Conservation (phyloP, 495 filamentous ascomycete genomes). For the Daldinia concentrica region DNA sequence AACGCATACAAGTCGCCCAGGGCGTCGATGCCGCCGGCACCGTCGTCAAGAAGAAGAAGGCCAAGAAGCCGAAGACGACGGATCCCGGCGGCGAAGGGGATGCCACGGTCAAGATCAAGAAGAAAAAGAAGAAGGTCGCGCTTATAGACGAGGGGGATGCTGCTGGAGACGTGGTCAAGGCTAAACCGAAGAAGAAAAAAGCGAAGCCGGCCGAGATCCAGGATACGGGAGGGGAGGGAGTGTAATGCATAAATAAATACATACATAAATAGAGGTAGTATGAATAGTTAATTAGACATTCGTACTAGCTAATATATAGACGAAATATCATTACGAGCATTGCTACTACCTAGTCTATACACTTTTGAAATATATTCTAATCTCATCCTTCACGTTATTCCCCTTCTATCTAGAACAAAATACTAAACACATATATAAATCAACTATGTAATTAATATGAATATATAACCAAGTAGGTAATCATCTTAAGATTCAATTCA, state of each 20-base stretch:
- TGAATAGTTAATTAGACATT: background rate
- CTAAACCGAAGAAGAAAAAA: constrained; percentile 55
- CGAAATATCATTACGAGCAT: background rate
- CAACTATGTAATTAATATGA: no score
- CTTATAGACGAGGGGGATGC: constrained; percentile 35
- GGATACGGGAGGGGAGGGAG: constrained; percentile 4
- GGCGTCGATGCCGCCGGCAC: constrained; percentile 75
- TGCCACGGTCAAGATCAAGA: constrained; percentile 38
- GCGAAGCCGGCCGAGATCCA: constrained; percentile 43
- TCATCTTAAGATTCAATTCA: background rate
- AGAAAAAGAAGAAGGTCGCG: constrained; percentile 62
- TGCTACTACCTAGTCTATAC: background rate
- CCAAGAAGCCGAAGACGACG: constrained; percentile 33
- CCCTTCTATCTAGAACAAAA: background rate
- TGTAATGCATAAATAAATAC: background rate
- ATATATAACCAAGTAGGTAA: background rate
- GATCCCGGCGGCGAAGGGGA: constrained; percentile 26
- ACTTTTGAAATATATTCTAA: background rate
- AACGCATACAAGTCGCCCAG: constrained; percentile 76
- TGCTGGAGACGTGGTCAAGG: constrained; percentile 33
- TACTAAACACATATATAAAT: no score
- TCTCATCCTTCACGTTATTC: background rate
- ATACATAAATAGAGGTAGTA: background rate
- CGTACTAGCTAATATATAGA: constrained; percentile 8
- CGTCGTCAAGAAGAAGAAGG: constrained; percentile 79